phyloP scores from a whole-genome alignment of 306 rosid genomes.

The Cyclanthera cordifolia region DNA sequence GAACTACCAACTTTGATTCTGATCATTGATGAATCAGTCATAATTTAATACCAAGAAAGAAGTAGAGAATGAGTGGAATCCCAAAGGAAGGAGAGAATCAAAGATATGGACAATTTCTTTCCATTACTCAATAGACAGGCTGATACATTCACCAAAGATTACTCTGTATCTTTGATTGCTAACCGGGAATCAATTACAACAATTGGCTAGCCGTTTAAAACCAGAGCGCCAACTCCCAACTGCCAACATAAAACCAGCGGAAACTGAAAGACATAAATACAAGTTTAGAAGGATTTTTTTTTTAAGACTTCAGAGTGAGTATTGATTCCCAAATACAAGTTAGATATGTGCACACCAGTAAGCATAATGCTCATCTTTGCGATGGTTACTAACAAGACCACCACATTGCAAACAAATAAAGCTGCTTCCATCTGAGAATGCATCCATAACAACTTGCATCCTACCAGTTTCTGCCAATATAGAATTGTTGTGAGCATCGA shows the following conservation, averaged over 20 bases:
- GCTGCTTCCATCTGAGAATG: constrained; percentile 91
- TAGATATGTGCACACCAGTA: constrained; percentile 67
- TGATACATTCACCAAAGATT: too few relatives aligned
- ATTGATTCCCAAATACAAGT: neutral
- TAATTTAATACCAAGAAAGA: too few relatives aligned
- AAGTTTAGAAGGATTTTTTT: neutral
- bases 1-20: too few relatives aligned
- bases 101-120: too few relatives aligned
- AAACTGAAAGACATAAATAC: neutral
- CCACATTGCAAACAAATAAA: constrained; percentile 90
- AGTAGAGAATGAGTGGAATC: too few relatives aligned
- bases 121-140: too few relatives aligned
- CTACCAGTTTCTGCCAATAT: constrained; percentile 86
- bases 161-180: too few relatives aligned
- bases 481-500: constrained; percentile 42
- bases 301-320: neutral
- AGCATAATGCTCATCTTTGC: constrained; percentile 79
- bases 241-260: too few relatives aligned
- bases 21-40: neutral
- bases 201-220: too few relatives aligned
- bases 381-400: constrained; percentile 83
- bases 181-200: too few relatives aligned
- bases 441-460: constrained; percentile 78
- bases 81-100: too few relatives aligned
- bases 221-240: too few relatives aligned